Evolutionary conservation across 192 early-diverging fungal genomes (phyloP).

Genomic region (Backusella mclennaniae): DNA sequence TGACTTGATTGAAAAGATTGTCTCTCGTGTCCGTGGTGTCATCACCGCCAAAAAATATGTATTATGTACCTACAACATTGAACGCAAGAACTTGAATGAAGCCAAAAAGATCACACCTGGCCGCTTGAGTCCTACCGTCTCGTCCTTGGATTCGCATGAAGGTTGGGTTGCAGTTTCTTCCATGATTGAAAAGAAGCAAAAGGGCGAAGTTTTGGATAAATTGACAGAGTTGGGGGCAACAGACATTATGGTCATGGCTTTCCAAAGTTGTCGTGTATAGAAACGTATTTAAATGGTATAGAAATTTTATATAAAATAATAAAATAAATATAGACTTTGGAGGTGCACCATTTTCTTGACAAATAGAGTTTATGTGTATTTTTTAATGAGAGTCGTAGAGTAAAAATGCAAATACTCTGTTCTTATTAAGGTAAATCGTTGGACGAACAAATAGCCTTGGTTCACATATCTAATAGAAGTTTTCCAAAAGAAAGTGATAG

Average conservation of each 20-base stretch:
- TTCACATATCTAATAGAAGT: not conserved
- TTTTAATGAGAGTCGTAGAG: too few relatives aligned
- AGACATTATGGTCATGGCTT: conserved; percentile 85
- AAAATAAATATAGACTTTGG: too few relatives aligned
- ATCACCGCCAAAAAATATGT: conserved; percentile 88
- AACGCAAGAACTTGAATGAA: conserved; percentile 54
- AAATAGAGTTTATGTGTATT: not conserved
- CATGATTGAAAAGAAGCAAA: conserved; percentile 80
- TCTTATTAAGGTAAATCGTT: too few relatives aligned
- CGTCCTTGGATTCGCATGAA: conserved; percentile 70
- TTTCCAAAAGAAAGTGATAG: not conserved
- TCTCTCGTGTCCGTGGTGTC: conserved; percentile 86
- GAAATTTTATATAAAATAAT: too few relatives aligned
- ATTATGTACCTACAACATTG: conserved; percentile 90
- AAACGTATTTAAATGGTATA: not conserved
- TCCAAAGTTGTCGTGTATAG: conserved; percentile 76
- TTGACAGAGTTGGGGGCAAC: conserved; percentile 83
- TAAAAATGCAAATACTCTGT: too few relatives aligned
- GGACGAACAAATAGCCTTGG: not conserved
- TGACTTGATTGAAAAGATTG: conserved; percentile 72
- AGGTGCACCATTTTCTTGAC: not conserved
- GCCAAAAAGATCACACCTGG: conserved; percentile 87
- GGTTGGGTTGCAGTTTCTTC: conserved; percentile 88
- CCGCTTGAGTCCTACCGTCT: conserved; percentile 88
- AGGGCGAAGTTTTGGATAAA: conserved; percentile 88